Percentiles rank a stretch among this genome's conserved stretches.
phyloP scores from a whole-genome alignment of 2,329 filamentous ascomycete genomes.

The Domatiomyces catenatus region DNA sequence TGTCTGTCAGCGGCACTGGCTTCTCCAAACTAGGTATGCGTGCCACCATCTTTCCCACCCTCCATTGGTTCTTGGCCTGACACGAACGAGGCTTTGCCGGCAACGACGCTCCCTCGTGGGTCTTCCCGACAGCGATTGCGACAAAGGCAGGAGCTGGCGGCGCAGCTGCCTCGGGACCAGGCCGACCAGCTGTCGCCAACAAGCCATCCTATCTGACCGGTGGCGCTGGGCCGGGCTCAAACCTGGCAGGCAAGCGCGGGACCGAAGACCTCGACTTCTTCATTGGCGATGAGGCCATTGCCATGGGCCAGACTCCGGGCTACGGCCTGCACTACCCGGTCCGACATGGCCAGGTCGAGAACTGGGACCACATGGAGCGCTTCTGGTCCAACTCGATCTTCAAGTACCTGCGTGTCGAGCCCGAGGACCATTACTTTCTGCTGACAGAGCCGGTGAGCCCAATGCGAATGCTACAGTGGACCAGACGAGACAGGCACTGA shows the following conservation, averaged over 20 bases:
- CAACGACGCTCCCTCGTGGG: conserved; percentile 97
- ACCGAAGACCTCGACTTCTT: conserved; percentile 98
- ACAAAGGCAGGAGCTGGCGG: conserved; percentile 64
- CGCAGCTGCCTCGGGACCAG: conserved; percentile 62
- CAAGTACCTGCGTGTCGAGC: conserved; percentile 95
- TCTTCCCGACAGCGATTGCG: conserved; percentile 96
- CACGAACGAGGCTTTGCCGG: conserved; percentile 69
- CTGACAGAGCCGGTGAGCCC: conserved; percentile 77
- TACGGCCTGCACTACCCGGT: conserved; percentile 97
- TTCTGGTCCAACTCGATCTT: conserved; percentile 99
- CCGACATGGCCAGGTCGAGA: conserved; percentile 94
- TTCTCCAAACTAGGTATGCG: conserved; percentile 91
- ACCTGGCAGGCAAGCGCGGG: conserved; percentile 80
- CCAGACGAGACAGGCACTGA: conserved; percentile 1
- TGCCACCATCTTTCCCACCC: conserved; percentile 4
- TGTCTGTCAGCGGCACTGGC: conserved; percentile 69
- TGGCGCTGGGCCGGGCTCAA: conserved; percentile 65
- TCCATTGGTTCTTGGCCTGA: conserved; percentile 21
- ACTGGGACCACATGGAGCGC: conserved; percentile 99
- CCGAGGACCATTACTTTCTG: conserved; percentile 96
- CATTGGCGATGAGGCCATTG: conserved; percentile 89
- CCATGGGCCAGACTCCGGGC: conserved; percentile 69
- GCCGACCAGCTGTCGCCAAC: conserved; percentile 76
- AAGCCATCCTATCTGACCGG: conserved; percentile 93
- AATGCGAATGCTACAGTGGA: background rate